Evolutionary conservation across 768 basidiomycete genomes (phyloP).

Genomic region (Aureoboletus auriporus): DNA sequence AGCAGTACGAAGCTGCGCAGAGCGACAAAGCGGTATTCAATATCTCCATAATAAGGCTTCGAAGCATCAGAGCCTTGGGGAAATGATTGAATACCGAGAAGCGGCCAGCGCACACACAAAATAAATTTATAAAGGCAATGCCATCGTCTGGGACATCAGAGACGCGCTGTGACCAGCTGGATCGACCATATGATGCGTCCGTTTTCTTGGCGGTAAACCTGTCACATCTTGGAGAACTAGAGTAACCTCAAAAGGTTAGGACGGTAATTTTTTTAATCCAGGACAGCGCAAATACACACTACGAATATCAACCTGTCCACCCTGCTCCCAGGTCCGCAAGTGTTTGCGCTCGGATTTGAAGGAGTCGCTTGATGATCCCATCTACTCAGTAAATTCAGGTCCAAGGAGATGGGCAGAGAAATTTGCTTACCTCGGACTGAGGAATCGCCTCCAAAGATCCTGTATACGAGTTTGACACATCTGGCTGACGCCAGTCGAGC

Average conservation of each 20-base stretch:
- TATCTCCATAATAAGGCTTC: conserved; percentile 6
- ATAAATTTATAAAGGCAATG: conserved; percentile 45
- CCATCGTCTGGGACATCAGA: conserved; percentile 53
- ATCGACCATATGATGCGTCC: conserved; percentile 64
- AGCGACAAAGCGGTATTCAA: conserved; percentile 10
- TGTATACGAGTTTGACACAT: conserved; percentile 28
- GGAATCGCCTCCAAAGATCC: conserved; percentile 29
- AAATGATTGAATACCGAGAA: conserved; percentile 18
- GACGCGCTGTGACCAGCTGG: conserved; percentile 46
- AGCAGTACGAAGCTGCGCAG: conserved; percentile 9
- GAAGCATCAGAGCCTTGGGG: conserved; percentile 16
- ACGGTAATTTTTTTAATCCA: conserved; percentile 3
- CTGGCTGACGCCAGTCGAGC: conserved; percentile 32
- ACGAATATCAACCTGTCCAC: conserved; percentile 32
- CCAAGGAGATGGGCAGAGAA: conserved; percentile 11
- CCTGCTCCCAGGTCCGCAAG: conserved; percentile 59
- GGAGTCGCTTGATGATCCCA: conserved; percentile 36
- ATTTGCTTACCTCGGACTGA: conserved; percentile 30
- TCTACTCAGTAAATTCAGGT: conserved; percentile 32
- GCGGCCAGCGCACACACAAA: conserved; percentile 15
- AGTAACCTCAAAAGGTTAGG: conserved; percentile 7
- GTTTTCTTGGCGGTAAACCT: conserved; percentile 54
- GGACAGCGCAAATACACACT: conserved; percentile 18
- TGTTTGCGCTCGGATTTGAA: conserved; percentile 51
- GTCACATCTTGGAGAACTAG: conserved; percentile 45